phyloP scores from a whole-genome alignment of 768 basidiomycete genomes.

The Candolleomyces efflorescens region DNA sequence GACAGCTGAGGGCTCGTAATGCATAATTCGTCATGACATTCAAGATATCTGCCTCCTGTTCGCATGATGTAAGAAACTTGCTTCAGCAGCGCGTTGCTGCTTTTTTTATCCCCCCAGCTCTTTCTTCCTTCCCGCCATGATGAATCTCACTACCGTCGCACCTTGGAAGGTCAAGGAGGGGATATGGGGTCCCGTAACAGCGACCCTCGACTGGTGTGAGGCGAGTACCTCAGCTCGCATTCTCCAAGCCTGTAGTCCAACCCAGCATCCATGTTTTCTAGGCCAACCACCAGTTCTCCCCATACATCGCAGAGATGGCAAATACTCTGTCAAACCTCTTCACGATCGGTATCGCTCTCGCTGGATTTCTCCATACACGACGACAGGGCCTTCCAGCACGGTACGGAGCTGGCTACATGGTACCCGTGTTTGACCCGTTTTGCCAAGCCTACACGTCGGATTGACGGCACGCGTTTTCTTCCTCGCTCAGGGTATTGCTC shows the following conservation, averaged over 20 bases:
- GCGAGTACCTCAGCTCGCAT: slow-evolving; percentile 23
- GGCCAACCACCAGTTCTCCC: slow-evolving; percentile 75
- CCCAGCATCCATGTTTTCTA: slow-evolving; percentile 22
- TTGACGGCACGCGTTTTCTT: background rate
- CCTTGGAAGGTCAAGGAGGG: slow-evolving; percentile 35
- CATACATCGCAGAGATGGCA: slow-evolving; percentile 73
- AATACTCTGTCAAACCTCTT: slow-evolving; percentile 73
- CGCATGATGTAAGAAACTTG: background rate
- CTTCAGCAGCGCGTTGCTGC: background rate
- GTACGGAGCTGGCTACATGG: slow-evolving; percentile 39
- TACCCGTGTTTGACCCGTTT: slow-evolving; percentile 16
- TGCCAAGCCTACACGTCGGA: background rate
- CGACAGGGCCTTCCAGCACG: slow-evolving; percentile 35
- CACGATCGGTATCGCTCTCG: slow-evolving; percentile 48
- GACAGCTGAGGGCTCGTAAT: background rate
- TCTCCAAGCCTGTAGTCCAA: background rate
- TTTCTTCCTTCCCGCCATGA: slow-evolving; percentile 19
- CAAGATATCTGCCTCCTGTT: too few relatives aligned
- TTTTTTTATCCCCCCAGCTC: background rate
- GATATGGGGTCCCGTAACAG: slow-evolving; percentile 61
- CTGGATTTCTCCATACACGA: slow-evolving; percentile 36
- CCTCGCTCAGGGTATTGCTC: slow-evolving; percentile 50
- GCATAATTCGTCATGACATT: background rate
- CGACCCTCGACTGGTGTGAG: slow-evolving; percentile 76
- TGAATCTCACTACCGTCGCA: slow-evolving; percentile 31